Evolutionary conservation across 2,329 filamentous ascomycete species (phyloP), one percentile per base, ranked within the genome.

Genomic region (Juglanconis sp.): DNA sequence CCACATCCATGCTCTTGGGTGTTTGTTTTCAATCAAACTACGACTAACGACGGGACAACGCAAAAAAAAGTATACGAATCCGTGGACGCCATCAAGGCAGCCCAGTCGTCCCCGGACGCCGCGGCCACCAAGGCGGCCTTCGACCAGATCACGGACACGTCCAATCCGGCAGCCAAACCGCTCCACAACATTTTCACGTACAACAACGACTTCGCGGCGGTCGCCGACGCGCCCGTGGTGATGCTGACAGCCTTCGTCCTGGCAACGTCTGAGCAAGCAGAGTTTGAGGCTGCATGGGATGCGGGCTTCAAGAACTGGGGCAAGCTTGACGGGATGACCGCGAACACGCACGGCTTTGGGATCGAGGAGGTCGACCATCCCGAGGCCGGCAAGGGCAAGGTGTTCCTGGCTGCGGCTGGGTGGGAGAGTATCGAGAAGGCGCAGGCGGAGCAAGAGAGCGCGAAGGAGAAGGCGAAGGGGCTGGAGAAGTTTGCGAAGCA

Each of bases 381-480:
- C 7, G n/a, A 44, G 51, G 51, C 32, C 5, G 51, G 52, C 15
- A 57, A 62, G 32, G 51, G 52, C 38, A 63, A 62, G 57, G 61
- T 63, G 17, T 66, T 65, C 53, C 49, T 55, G 31, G 44, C 61
- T 9, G 46, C 46, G 4, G 46, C 48, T 30, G 63, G 64, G 2
- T 66, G 63, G 63, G 49, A 53, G 52, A 65, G 61, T 38, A 24
- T 58, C 2, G 63, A 63, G 31, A 59, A 56, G 56, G 52, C 57
- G 15, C 15, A 59, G 38, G 59, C 54, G 13, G 63, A 53, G 30
- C 40, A 49, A 17, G 54, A 42, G 1, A n/a, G 34, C 3, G 38
- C 56, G 9, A 9, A 52, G 32, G 61, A 59, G 17, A 55, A 31
- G 24, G 64, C 61, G 34, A 56, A 40, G 24, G 60, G 58, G 5